phyloP scores from a whole-genome alignment of 495 filamentous ascomycete genomes.

The Hypoxylon crocopeplum region DNA sequence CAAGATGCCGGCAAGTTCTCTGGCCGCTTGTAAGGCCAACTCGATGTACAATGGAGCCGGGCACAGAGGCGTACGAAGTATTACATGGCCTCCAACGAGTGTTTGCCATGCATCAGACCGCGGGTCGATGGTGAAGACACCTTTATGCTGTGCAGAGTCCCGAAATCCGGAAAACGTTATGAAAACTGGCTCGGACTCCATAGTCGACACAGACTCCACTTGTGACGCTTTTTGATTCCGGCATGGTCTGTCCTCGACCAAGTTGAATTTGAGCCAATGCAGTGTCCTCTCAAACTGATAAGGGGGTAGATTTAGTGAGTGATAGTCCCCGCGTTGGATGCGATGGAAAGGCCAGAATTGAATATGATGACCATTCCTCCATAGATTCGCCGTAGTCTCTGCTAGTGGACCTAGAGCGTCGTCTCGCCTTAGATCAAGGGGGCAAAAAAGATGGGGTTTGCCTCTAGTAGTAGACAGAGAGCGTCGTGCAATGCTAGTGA shows the following conservation, averaged over 20 bases:
- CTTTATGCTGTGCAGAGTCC: constrained; percentile 11
- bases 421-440: too few relatives aligned
- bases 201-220: too few relatives aligned
- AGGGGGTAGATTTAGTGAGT: constrained; percentile 53
- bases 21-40: constrained; percentile 22
- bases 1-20: too few relatives aligned
- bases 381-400: too few relatives aligned
- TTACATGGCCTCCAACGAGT: constrained; percentile 19
- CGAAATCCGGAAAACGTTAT: constrained; percentile 34
- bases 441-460: too few relatives aligned
- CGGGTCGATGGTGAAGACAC: constrained; percentile 24
- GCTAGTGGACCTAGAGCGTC: too few relatives aligned
- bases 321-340: constrained; percentile 27
- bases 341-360: constrained; percentile 32
- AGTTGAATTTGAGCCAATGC: constrained; percentile 39
- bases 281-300: constrained; percentile 60
- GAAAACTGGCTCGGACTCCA: too few relatives aligned
- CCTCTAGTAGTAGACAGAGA: too few relatives aligned
- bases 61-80: constrained; percentile 12
- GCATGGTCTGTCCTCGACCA: neutral
- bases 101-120: constrained; percentile 2
- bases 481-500: too few relatives aligned
- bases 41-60: constrained; percentile 24
- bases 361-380: too few relatives aligned
- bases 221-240: constrained; percentile 9